A percentile compares a stretch with the other conserved stretches of the same genome.
These are phyloP conservation scores for Ophidiomyces ophidiicola DNA, from an alignment of 2,329 filamentous ascomycete genomes.

Conservation along the genomic window DNA sequence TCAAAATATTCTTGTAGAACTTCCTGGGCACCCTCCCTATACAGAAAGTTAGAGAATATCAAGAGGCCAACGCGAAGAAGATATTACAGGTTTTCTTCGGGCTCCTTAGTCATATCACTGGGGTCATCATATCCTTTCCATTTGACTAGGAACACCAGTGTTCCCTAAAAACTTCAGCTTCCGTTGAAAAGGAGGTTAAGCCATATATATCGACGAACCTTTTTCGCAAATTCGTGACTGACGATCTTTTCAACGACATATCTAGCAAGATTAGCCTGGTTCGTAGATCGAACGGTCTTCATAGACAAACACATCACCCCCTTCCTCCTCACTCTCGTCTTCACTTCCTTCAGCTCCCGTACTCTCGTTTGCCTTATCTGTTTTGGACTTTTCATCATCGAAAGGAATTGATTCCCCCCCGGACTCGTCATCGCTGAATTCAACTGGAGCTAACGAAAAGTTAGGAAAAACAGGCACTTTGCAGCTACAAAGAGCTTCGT, in stretches of 20 bases:
- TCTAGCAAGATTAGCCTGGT: conserved; percentile 17
- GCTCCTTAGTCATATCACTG: conserved; percentile 36
- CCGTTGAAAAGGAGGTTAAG: conserved; percentile 3
- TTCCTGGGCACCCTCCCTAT: conserved; percentile 30
- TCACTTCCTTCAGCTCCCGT: conserved; percentile 16
- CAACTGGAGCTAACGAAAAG: conserved; percentile 4
- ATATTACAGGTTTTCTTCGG: conserved; percentile 33
- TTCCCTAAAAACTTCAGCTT: conserved; percentile 22
- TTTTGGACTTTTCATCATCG: conserved; percentile 18
- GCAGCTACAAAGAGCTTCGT: not conserved
- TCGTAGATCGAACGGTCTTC: not conserved
- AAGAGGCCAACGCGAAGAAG: not conserved
- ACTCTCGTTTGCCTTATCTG: conserved; percentile 14
- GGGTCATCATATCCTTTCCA: conserved; percentile 37
- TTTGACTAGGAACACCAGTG: conserved; percentile 33
- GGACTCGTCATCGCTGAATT: conserved; percentile 23
- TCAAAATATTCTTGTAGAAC: conserved; percentile 32
- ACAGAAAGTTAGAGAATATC: conserved; percentile 16
- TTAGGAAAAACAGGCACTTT: not conserved
- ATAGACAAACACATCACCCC: conserved; percentile 27
- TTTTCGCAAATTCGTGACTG: conserved; percentile 27
- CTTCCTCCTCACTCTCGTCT: conserved; percentile 22
- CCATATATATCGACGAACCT: conserved; percentile 20
- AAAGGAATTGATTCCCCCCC: conserved; percentile 29
- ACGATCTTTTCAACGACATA: conserved; percentile 32